phyloP scores from a whole-genome alignment of 2,329 filamentous ascomycete genomes.

The Amauroascus niger region DNA sequence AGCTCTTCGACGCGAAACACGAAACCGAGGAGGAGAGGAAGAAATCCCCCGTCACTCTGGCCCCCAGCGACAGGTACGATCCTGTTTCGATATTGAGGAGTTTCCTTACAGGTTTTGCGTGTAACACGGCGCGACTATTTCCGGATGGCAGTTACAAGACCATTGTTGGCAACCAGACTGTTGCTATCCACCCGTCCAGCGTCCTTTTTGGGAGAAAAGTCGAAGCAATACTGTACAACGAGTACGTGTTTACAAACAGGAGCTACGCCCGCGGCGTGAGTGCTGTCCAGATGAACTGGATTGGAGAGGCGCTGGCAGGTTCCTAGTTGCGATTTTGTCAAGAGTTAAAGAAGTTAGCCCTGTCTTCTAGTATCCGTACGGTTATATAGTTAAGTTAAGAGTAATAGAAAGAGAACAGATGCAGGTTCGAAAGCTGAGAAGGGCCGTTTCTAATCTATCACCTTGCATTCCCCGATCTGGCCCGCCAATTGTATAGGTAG shows the following conservation, averaged over 20 bases:
- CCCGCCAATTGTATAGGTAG: too few relatives aligned
- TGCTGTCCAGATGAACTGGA: conserved; percentile 53
- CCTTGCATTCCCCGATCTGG: too few relatives aligned
- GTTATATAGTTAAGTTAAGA: too few relatives aligned
- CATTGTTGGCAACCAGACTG: conserved; percentile 50
- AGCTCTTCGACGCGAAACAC: conserved; percentile 28
- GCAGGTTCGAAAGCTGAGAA: too few relatives aligned
- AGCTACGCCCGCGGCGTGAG: conserved; percentile 55
- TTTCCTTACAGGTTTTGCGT: conserved; percentile 49
- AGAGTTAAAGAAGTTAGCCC: too few relatives aligned
- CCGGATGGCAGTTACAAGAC: conserved; percentile 55
- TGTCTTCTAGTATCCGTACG: too few relatives aligned
- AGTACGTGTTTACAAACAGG: conserved; percentile 56
- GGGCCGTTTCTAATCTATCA: too few relatives aligned
- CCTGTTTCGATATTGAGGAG: conserved; percentile 47
- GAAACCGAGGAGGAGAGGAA: conserved; percentile 11
- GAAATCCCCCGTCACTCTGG: conserved; percentile 17
- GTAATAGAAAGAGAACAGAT: too few relatives aligned
- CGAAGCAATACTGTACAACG: conserved; percentile 55
- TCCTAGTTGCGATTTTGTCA: not conserved
- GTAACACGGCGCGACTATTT: conserved; percentile 51
- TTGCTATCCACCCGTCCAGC: conserved; percentile 54
- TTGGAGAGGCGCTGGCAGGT: conserved; percentile 40
- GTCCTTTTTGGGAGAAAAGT: conserved; percentile 51
- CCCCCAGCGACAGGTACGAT: conserved; percentile 25